These are phyloP conservation scores for Botrytis paeoniae DNA, from an alignment of 2,329 filamentous ascomycete species.

Conservation along the genomic window DNA sequence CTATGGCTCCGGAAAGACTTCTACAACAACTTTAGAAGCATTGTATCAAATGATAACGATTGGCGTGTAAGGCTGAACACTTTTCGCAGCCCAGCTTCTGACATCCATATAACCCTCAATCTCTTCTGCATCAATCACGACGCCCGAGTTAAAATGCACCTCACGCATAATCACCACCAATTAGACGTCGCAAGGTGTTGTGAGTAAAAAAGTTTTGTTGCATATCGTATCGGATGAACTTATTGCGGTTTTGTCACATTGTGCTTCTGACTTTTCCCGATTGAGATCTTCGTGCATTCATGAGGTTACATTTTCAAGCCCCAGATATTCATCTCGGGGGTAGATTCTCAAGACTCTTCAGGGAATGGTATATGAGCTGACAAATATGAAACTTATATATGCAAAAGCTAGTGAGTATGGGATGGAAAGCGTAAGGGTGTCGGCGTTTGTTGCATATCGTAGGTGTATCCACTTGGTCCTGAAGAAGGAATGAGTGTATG, in stretches of 20 bases:
- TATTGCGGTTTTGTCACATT: slow-evolving; percentile 7
- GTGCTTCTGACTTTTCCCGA: not conserved
- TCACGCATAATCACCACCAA: not conserved
- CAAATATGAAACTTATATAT: not conserved
- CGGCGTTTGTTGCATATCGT: not conserved
- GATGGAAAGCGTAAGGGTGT: not conserved
- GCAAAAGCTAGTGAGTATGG: not conserved
- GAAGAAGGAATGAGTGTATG: not conserved
- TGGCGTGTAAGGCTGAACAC: not conserved
- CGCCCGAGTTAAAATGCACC: not conserved
- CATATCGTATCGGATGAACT: slow-evolving; percentile 4
- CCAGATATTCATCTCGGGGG: not conserved
- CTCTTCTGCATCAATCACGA: not conserved
- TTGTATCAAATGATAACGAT: not conserved
- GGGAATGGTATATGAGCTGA: not conserved
- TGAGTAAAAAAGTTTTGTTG: not conserved
- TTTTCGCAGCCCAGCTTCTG: not conserved
- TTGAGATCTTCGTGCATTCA: not conserved
- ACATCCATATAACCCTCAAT: not conserved
- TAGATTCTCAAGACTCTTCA: too few relatives aligned
- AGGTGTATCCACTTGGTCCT: slow-evolving; percentile 1
- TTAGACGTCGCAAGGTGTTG: not conserved
- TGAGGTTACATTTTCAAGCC: not conserved
- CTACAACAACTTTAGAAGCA: not conserved
- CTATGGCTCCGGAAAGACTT: not conserved